A percentile compares a stretch with the other conserved stretches of the same genome.
Conservation (phyloP, 2,329 filamentous ascomycete genomes). For the Alternaria tenuissima region DNA sequence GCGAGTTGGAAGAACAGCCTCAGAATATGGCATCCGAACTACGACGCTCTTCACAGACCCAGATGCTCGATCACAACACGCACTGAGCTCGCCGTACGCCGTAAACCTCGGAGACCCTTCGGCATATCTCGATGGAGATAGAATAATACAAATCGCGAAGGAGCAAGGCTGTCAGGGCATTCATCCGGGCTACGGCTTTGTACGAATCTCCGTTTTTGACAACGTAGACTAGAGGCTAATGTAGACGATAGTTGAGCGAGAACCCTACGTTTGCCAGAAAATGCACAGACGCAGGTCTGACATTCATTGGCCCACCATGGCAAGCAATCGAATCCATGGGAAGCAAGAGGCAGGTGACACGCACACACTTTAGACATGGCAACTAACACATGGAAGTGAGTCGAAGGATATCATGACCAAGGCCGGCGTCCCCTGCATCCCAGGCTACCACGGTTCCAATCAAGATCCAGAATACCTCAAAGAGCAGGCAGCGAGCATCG, state of each 20-base stretch:
- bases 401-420: constrained; percentile 97
- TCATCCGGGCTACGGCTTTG: constrained; percentile 93
- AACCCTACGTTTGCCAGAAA: constrained; percentile 89
- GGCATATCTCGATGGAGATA: constrained; percentile 91
- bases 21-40: constrained; percentile 87
- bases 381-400: constrained; percentile 55
- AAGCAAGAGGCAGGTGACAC: constrained; percentile 73
- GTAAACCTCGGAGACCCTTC: constrained; percentile 83
- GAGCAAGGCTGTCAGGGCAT: constrained; percentile 87
- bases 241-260: constrained; percentile 70
- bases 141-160: constrained; percentile 89
- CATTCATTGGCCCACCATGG: constrained; percentile 90
- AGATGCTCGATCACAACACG: constrained; percentile 87
- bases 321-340: constrained; percentile 84
- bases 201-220: constrained; percentile 42
- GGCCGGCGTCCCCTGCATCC: constrained; percentile 95
- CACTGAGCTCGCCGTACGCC: constrained; percentile 81
- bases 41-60: constrained; percentile 96
- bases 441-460: constrained; percentile 89
- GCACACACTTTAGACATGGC: background rate
- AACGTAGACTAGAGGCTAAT: constrained; percentile 18
- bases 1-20: constrained; percentile 87
- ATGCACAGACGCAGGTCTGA: constrained; percentile 87
- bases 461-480: constrained; percentile 73
- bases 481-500: constrained; percentile 75